Evolutionary conservation across 2,329 filamentous ascomycete species (phyloP), one percentile per base, ranked within the genome.

Genomic region (Fusarium udum): DNA sequence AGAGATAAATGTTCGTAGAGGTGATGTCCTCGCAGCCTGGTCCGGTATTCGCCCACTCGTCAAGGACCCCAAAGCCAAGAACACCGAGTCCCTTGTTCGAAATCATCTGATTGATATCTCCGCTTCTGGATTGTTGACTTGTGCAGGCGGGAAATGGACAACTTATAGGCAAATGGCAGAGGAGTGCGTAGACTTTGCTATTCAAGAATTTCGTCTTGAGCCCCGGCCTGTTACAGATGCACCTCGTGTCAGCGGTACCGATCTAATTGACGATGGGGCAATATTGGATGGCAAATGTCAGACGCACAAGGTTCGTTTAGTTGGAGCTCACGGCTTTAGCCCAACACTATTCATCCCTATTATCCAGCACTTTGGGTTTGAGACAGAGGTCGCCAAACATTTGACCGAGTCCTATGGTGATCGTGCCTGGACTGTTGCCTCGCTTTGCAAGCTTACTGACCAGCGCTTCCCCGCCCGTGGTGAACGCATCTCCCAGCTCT

Each of bases 141-240:
- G 93, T 79, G 93, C 93, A 34, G 94, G 94, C 75, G 94, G 94
- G 53, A 97, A 97, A 84, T 97, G 94, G 94, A 97, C 94, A 6
- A 97, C 94, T 3, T 97, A 97, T 84, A 92, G 94, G 64, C 93
- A 97, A 82, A 97, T 97, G 94, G 93, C 94, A 28, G 93, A 97
- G 83, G 93, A 97, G 80, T 93, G 92, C 49, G 93, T 97, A 48
- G 93, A 97, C 78, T 91, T 93, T 78, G 93, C 94, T 15, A 88
- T 96, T 80, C 85, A 88, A 59, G 86, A 89, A 67, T 95, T 94
- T 82, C 83, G 85, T 14, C 87, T 96, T 40, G 81, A 87, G 60
- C 84, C 92, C 7, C 85, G 84, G 53, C 84, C 90, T 22, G 83
- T 92, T 39, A 75, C 82, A n/a, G 85, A 90, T 73, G 88, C 90